Percentiles rank a stretch among this genome's conserved stretches.
Evolutionary conservation across 129 eudicot genomes (phyloP).

Genomic region (Flaveria robusta): DNA sequence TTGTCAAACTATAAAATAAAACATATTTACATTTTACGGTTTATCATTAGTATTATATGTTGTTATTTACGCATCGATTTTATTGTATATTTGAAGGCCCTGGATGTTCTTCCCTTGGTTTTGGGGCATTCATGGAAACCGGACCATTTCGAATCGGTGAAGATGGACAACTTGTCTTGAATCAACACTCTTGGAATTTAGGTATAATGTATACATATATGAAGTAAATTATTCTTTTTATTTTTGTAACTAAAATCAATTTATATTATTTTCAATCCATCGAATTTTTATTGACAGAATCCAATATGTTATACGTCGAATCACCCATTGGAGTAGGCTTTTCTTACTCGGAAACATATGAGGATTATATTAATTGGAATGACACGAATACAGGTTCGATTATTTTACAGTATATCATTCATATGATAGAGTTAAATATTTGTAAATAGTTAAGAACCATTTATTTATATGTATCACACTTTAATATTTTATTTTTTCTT

Average conservation of each 20-base stretch:
- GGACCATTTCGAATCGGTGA: slow-evolving; percentile 57
- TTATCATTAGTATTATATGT: background rate
- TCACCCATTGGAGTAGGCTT: slow-evolving; percentile 50
- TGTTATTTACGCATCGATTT: background rate
- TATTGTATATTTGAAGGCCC: slow-evolving; percentile 31
- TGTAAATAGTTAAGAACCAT: too few relatives aligned
- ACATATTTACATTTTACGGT: background rate
- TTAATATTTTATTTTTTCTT: too few relatives aligned
- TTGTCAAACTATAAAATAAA: background rate
- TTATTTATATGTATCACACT: too few relatives aligned
- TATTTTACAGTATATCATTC: background rate
- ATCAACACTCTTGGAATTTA: slow-evolving; percentile 51
- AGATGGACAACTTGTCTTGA: slow-evolving; percentile 35
- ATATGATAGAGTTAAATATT: too few relatives aligned
- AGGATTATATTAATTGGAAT: slow-evolving; percentile 41
- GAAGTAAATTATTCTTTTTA: background rate
- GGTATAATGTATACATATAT: slow-evolving; percentile 27
- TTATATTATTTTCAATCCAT: background rate
- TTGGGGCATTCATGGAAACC: slow-evolving; percentile 61
- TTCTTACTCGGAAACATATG: slow-evolving; percentile 38
- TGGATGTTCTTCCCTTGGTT: slow-evolving; percentile 64
- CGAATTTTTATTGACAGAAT: slow-evolving; percentile 22
- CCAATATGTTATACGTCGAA: slow-evolving; percentile 47
- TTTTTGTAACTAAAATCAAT: background rate
- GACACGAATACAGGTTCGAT: slow-evolving; percentile 40